Evolutionary conservation across 1,284 basidiomycete genomes (phyloP), one percentile per base, ranked within the genome.

Genomic region (Ustilago trichophora): DNA sequence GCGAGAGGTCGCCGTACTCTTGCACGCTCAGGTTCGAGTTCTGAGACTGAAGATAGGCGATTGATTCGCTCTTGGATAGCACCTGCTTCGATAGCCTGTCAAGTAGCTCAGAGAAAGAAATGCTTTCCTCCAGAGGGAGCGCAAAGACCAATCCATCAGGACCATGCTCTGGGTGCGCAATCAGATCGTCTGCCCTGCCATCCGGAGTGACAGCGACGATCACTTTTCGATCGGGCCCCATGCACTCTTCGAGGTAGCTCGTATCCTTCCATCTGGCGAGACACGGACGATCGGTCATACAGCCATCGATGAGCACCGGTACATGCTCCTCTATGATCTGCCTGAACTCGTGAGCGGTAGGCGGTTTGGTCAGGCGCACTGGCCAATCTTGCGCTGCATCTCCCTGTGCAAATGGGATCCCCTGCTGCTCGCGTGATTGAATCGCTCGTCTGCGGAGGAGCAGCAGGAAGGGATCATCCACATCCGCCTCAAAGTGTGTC

Each of bases 1-100:
- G 73, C 13, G 58, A 57, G 36, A 78, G 66, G 31, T 73, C 72
- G 25, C 67, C 69, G 15, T 50, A 64, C 33, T 72, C 72, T 29
- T 43, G 33, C 3, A 62, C 53, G 42, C 54, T 62, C 32, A 78
- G 47, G 34, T 78, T 78, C 18, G 70, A 72, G 56, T 77, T 68
- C 46, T 78, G 76, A 2, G 71, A 72, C 45, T 78, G 76, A 6
- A 78, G 66, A 31, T 78, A 78, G 24, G 66, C 65, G 37, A 74
- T 43, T 7, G 53, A 46, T 4, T 56, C 35, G 35, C 43, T 45
- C 25, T 56, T 26, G 40, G 42, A 37, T 1, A 22, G 21, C 11
- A 36, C 40, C 19, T 68, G 64, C 16, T 32, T 49, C 6, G 57
- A 34, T 0, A 72, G 51, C 7, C 55, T 50, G 4, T 51, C 9